Evolutionary conservation across 2,329 filamentous ascomycete genomes (phyloP), one percentile per base, ranked within the genome.

Genomic region (Pseudogymnoascus sp.): DNA sequence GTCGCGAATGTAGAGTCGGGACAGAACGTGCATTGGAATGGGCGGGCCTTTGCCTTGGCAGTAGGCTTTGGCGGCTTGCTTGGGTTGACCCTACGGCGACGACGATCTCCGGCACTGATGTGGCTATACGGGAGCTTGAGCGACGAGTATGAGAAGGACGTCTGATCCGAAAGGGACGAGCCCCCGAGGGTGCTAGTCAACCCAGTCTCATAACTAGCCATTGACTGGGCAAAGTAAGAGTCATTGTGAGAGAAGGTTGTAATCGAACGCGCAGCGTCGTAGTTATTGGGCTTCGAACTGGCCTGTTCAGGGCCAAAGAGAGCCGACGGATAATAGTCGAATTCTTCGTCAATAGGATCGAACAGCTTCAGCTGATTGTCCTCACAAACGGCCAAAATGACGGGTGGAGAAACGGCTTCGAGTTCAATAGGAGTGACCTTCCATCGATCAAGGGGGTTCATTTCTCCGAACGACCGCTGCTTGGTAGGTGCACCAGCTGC

Each of bases 11-110:
- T 40, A 0, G 79, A 78, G 65, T 84, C 81, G 12, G 79, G 78
- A 67, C 82, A 84, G 71, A 84, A 84, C 1, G 82, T 84, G 69
- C 82, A 84, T 69, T 84, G 81, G 66, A 80, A 84, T 28, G 81
- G 79, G 35, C 82, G 78, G 62, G 72, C 72, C 38, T 63, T 61
- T 25, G 33, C 23, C 18, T 60, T 60, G 18, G 60, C 70, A 71
- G 62, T 74, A 70, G 59, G 70, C 66, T 78, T 81, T 64, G 70
- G 74, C 66, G 73, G 75, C 64, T 73, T 73, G 63, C 76, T 73
- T 18, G 68, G 71, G 62, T 80, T 77, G 62, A 82, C 78, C 44
- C 81, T 77, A 59, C 83, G 80, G 62, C 81, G 75, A 65, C 84
- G 80, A 66, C 82, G 81, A 70, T 84, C 84, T 68, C 84, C 73